Evolutionary conservation across 306 rosid genomes (phyloP).

Genomic region (Abrus precatorius): DNA sequence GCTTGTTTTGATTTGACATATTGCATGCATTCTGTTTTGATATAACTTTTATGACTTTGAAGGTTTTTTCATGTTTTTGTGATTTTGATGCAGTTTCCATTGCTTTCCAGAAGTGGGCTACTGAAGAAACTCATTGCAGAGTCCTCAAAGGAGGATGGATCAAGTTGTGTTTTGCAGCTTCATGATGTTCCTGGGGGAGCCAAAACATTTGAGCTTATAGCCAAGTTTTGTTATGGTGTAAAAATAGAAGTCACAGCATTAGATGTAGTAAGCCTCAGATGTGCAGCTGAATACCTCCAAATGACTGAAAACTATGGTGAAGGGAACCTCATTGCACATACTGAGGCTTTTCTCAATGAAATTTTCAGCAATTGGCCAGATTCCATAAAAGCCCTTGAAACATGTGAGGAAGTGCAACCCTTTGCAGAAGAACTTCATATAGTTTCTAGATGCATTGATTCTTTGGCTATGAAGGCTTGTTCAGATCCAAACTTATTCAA

Average conservation of each 20-base stretch:
- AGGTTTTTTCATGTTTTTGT: conserved; percentile 5
- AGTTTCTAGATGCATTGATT: conserved; percentile 81
- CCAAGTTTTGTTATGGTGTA: conserved; percentile 74
- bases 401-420: conserved; percentile 70
- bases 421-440: conserved; percentile 76
- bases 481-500: conserved; percentile 69
- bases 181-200: conserved; percentile 84
- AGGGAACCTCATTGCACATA: conserved; percentile 64
- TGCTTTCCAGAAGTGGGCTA: conserved; percentile 89
- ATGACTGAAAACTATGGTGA: conserved; percentile 84
- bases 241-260: conserved; percentile 69
- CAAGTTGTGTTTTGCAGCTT: conserved; percentile 65
- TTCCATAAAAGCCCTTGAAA: conserved; percentile 73
- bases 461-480: conserved; percentile 81
- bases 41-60: background rate
- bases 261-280: conserved; percentile 77
- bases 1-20: conserved; percentile 23
- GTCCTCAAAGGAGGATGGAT: conserved; percentile 60
- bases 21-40: background rate
- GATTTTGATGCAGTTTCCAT: conserved; percentile 78
- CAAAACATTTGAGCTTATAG: conserved; percentile 70
- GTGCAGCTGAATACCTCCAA: conserved; percentile 85
- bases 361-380: conserved; percentile 72
- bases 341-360: conserved; percentile 71
- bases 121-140: conserved; percentile 78